These are phyloP conservation scores for Xylariaceae sp. DNA, from an alignment of 2,329 filamentous ascomycete species.

Conservation along the genomic window DNA sequence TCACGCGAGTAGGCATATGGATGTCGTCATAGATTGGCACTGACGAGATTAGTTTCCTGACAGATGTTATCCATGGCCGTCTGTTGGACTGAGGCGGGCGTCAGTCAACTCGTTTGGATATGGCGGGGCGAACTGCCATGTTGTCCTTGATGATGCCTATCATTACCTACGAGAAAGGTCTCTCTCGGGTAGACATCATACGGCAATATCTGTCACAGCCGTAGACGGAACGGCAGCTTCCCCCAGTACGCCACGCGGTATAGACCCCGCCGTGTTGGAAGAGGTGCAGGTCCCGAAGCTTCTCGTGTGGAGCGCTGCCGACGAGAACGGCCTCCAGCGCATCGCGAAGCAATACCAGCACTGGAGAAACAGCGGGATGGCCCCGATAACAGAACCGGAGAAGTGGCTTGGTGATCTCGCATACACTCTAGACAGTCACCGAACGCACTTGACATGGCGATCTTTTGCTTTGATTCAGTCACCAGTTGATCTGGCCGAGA, in stretches of 20 bases:
- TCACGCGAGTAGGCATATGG: not conserved
- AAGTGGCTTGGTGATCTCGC: not conserved
- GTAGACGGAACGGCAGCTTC: not conserved
- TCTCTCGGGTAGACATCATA: not conserved
- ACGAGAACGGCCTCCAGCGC: not conserved
- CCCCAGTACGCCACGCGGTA: not conserved
- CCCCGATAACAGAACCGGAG: no score
- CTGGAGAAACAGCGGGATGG: not conserved
- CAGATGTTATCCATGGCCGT: not conserved
- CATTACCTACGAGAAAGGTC: not conserved
- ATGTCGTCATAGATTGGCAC: not conserved
- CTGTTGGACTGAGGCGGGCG: not conserved
- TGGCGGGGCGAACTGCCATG: constrained; percentile 17
- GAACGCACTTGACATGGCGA: not conserved
- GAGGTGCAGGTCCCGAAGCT: not conserved
- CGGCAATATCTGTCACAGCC: no score
- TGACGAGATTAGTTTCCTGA: constrained; percentile 3
- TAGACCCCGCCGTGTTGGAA: not conserved
- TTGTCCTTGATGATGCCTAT: constrained; percentile 1
- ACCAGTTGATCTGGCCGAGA: not conserved
- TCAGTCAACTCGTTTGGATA: constrained; percentile 20
- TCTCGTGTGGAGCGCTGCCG: not conserved
- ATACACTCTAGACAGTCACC: not conserved
- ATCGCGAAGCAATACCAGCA: not conserved
- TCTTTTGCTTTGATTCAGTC: not conserved